Evolutionary conservation across 768 basidiomycete species (phyloP).

Genomic region (Pseudohyphozyma bogoriensis): DNA sequence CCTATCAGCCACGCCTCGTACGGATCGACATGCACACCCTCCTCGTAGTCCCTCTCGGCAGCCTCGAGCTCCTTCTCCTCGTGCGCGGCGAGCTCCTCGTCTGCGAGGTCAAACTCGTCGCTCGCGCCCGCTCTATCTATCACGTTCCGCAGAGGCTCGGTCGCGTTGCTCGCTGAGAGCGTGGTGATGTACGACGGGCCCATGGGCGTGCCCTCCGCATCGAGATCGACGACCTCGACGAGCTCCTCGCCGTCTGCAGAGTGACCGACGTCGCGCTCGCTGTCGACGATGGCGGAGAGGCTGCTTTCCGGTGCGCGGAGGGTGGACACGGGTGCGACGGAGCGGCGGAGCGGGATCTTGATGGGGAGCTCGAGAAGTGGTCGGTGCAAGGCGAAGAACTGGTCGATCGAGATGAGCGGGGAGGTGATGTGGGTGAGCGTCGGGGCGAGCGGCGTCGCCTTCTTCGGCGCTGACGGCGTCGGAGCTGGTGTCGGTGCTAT

Average conservation of each 20-base stretch:
- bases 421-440: slow-evolving; percentile 18
- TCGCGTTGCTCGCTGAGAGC: neutral
- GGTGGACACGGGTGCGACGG: slow-evolving; percentile 2
- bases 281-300: neutral
- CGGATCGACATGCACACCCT: slow-evolving; percentile 12
- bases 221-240: slow-evolving; percentile 19
- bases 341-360: slow-evolving; percentile 1
- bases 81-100: slow-evolving; percentile 10
- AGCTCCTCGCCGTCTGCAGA: neutral
- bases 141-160: neutral
- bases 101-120: slow-evolving; percentile 17
- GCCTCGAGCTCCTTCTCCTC: slow-evolving; percentile 20
- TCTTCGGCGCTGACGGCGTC: no score
- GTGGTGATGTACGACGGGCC: slow-evolving; percentile 17
- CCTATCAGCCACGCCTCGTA: slow-evolving; percentile 28
- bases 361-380: slow-evolving; percentile 29
- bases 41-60: slow-evolving; percentile 15
- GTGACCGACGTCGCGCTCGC: neutral
- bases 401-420: slow-evolving; percentile 15
- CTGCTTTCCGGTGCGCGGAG: neutral
- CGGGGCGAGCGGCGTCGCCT: slow-evolving; percentile 1
- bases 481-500: no score
- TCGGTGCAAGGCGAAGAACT: slow-evolving; percentile 25
- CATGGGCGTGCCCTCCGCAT: slow-evolving; percentile 15
- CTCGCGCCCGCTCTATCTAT: no score